These are phyloP conservation scores for Colletotrichum sidae DNA, from an alignment of 2,329 filamentous ascomycete genomes.

Conservation along the genomic window DNA sequence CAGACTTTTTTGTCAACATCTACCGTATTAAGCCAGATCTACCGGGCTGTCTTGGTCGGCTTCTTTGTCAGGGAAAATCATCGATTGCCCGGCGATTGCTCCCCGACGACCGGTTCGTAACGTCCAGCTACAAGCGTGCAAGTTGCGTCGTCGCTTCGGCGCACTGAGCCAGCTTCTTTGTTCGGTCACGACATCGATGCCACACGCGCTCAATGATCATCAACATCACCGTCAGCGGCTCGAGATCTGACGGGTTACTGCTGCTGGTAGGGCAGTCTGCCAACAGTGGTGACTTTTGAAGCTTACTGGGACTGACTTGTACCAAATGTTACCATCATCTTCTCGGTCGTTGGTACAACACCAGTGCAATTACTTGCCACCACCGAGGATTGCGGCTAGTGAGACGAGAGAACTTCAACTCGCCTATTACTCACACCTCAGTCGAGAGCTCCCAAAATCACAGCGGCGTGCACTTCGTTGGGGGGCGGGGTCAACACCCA, in stretches of 20 bases:
- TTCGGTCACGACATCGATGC: background rate
- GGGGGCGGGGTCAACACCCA: too few relatives aligned
- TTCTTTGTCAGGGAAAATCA: slow-evolving; percentile 30
- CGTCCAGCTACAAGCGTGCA: background rate
- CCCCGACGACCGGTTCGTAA: slow-evolving; percentile 2
- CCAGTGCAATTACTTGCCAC: too few relatives aligned
- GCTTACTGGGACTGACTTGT: background rate
- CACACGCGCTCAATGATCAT: background rate
- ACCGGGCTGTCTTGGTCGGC: background rate
- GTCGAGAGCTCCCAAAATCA: too few relatives aligned
- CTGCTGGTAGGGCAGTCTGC: background rate
- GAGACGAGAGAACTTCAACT: too few relatives aligned
- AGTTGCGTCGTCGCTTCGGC: background rate
- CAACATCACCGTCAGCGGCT: slow-evolving; percentile 2
- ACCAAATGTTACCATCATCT: too few relatives aligned
- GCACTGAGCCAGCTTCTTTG: slow-evolving; percentile 9
- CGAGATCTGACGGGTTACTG: background rate
- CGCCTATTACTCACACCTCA: too few relatives aligned
- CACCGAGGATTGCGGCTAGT: too few relatives aligned
- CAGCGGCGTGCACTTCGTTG: too few relatives aligned
- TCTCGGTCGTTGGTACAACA: too few relatives aligned
- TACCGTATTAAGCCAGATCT: slow-evolving; percentile 9
- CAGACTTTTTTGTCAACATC: background rate
- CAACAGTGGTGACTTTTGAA: background rate
- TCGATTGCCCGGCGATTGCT: background rate